Conservation (phyloP, 2,329 filamentous ascomycete species). For the Samsoniella hepiali region DNA sequence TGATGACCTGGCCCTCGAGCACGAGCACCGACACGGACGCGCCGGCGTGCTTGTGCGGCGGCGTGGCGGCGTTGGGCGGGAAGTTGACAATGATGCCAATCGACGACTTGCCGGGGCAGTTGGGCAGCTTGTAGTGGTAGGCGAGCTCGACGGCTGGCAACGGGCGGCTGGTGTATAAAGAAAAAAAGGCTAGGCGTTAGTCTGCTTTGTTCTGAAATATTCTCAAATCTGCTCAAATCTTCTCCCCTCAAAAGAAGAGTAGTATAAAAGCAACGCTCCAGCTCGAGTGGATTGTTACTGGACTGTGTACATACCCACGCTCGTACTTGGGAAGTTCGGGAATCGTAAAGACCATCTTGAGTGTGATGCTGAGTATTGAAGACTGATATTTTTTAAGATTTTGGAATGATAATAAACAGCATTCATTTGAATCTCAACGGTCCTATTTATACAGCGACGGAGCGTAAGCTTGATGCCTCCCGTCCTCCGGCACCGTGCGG, state of each 20-base stretch:
- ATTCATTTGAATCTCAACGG: neutral
- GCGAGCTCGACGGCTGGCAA: conserved; percentile 16
- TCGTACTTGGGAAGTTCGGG: conserved; percentile 16
- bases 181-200: neutral
- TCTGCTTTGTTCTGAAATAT: neutral
- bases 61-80: conserved; percentile 23
- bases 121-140: conserved; percentile 24
- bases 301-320: conserved; percentile 8
- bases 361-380: neutral
- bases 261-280: too few relatives aligned
- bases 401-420: neutral
- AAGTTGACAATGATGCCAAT: conserved; percentile 25
- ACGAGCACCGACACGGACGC: conserved; percentile 22
- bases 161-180: neutral
- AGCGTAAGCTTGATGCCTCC: neutral
- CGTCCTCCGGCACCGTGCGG: neutral
- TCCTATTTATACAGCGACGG: neutral
- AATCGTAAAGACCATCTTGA: conserved; percentile 13
- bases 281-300: too few relatives aligned
- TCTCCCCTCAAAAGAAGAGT: neutral
- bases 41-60: conserved; percentile 25
- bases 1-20: conserved; percentile 24
- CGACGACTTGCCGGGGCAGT: conserved; percentile 23
- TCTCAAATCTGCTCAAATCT: neutral
- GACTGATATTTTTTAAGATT: neutral